phyloP scores from a whole-genome alignment of 768 basidiomycete genomes.

The Russula virescens region DNA sequence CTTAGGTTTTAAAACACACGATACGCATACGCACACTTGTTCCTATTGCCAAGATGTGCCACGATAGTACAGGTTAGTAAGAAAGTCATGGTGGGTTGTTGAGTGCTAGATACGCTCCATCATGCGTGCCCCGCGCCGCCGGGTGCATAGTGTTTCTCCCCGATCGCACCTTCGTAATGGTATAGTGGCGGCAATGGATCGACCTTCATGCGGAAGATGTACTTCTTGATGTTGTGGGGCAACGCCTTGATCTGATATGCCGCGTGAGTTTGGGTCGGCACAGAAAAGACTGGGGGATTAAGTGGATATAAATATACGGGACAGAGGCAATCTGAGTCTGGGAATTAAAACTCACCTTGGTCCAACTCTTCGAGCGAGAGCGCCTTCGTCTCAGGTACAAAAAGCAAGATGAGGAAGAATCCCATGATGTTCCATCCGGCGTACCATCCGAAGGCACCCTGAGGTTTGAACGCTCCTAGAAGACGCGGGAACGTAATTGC shows the following conservation, averaged over 20 bases:
- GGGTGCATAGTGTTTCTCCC: slow-evolving; percentile 33
- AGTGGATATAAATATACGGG: background rate
- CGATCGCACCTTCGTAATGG: slow-evolving; percentile 36
- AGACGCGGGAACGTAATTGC: slow-evolving; percentile 72
- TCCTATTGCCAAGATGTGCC: too few species aligned
- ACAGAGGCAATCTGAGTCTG: background rate
- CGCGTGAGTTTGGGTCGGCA: slow-evolving; percentile 50
- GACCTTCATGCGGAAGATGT: slow-evolving; percentile 42
- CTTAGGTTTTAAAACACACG: too few species aligned
- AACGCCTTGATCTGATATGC: slow-evolving; percentile 52
- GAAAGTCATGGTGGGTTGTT: too few species aligned
- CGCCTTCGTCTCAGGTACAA: slow-evolving; percentile 67
- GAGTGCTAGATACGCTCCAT: background rate
- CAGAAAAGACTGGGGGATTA: slow-evolving; percentile 40
- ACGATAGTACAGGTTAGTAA: too few species aligned
- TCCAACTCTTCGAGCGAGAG: slow-evolving; percentile 62
- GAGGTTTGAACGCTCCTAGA: slow-evolving; percentile 53
- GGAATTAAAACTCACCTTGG: slow-evolving; percentile 32
- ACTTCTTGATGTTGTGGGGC: slow-evolving; percentile 48
- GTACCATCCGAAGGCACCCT: slow-evolving; percentile 74
- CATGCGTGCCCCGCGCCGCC: slow-evolving; percentile 25
- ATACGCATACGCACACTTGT: too few species aligned
- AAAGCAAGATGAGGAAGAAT: slow-evolving; percentile 53
- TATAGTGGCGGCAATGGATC: slow-evolving; percentile 44
- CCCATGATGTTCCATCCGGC: slow-evolving; percentile 57